A percentile compares a stretch with the other conserved stretches of the same genome.
Conservation (phyloP, 352 stramenopile species). For the Phytophthora cactorum region DNA sequence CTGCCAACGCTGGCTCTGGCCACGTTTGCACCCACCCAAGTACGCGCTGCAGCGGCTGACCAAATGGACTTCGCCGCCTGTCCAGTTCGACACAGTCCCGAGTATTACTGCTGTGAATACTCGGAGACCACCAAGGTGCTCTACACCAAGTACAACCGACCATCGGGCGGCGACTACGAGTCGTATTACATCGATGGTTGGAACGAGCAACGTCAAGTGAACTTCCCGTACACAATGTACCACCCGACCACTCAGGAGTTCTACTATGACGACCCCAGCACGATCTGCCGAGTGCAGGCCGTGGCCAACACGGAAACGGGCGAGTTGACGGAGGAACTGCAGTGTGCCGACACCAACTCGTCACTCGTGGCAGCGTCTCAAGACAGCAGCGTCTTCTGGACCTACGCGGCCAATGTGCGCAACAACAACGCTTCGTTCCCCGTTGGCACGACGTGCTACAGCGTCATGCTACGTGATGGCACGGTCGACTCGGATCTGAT, state of each 20-base stretch:
- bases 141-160: constrained; percentile 47
- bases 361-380: constrained; percentile 37
- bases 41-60: constrained; percentile 21
- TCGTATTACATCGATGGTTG: constrained; percentile 46
- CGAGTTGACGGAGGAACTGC: constrained; percentile 33
- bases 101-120: constrained; percentile 49
- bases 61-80: constrained; percentile 48
- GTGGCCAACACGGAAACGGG: constrained; percentile 30
- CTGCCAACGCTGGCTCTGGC: constrained; percentile 14
- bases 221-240: constrained; percentile 32
- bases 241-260: constrained; percentile 15
- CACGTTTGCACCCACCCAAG: constrained; percentile 12
- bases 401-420: constrained; percentile 38
- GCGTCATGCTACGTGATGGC: constrained; percentile 31
- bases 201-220: constrained; percentile 43
- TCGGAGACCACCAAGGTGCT: constrained; percentile 34
- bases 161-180: constrained; percentile 35
- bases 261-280: constrained; percentile 35
- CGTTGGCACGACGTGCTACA: constrained; percentile 31
- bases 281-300: constrained; percentile 36
- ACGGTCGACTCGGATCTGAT: constrained; percentile 23
- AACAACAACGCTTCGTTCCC: constrained; percentile 65
- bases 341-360: constrained; percentile 41
- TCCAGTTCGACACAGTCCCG: constrained; percentile 36
- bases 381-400: constrained; percentile 50